Evolutionary conservation across 768 basidiomycete species (phyloP).

Genomic region (Postia placenta): DNA sequence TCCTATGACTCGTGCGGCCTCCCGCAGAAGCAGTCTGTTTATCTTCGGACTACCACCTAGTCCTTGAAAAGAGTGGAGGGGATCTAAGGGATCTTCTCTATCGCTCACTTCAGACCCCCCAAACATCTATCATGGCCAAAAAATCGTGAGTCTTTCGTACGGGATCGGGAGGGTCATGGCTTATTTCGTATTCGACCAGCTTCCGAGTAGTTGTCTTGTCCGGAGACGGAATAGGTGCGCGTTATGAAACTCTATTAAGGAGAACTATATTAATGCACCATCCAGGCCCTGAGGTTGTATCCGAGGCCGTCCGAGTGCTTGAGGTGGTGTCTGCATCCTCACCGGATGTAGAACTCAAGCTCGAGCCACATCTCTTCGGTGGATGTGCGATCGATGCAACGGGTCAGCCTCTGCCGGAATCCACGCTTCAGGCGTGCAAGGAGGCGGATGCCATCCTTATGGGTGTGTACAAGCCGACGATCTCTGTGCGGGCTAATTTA

Average conservation of each 20-base stretch:
- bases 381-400: constrained; percentile 87
- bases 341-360: constrained; percentile 60
- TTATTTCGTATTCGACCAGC: constrained; percentile 32
- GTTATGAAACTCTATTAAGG: background rate
- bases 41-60: too few species aligned
- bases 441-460: constrained; percentile 94
- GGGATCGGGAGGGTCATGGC: background rate
- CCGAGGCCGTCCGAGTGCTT: constrained; percentile 80
- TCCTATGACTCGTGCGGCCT: background rate
- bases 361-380: constrained; percentile 79
- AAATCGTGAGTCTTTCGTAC: constrained; percentile 18
- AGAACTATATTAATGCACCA: background rate
- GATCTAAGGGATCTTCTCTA: too few species aligned
- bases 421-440: constrained; percentile 84
- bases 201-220: constrained; percentile 86
- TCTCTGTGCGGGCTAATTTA: too few species aligned
- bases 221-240: constrained; percentile 94
- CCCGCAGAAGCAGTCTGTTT: too few species aligned
- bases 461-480: constrained; percentile 44
- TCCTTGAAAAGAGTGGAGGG: too few species aligned
- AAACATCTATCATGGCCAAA: constrained; percentile 14
- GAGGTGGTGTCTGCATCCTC: constrained; percentile 60
- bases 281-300: constrained; percentile 85
- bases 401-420: constrained; percentile 79
- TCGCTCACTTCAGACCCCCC: background rate